Percentiles rank a stretch among this genome's conserved stretches.
Evolutionary conservation across 805 yeast genomes (phyloP).

Genomic region (Hagleromyces aurorensis): DNA sequence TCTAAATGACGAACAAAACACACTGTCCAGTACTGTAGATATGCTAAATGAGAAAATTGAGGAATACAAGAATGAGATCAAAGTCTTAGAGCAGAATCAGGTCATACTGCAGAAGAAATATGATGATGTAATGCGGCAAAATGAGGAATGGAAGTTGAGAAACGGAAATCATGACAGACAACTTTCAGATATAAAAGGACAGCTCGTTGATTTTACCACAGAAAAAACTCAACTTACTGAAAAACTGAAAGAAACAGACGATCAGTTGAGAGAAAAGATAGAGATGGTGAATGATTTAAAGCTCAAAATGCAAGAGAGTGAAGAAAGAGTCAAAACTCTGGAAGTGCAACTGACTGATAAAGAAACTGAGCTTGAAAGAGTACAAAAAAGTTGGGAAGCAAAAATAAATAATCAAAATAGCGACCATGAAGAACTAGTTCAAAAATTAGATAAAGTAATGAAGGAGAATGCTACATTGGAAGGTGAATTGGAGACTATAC

Average conservation of each 20-base stretch:
- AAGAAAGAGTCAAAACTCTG: conserved; percentile 1
- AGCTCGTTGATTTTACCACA: conserved; percentile 1
- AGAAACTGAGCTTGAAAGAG: conserved; percentile 3
- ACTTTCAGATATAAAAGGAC: background rate
- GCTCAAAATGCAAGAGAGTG: conserved; percentile 2
- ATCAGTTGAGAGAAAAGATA: conserved; percentile 2
- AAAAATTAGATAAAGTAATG: conserved; percentile 8
- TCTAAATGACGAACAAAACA: conserved; percentile 8
- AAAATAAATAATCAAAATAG: conserved; percentile 5
- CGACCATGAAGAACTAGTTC: conserved; percentile 6
- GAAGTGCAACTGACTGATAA: conserved; percentile 6
- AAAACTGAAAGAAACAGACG: conserved; percentile 1
- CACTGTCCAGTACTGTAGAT: conserved; percentile 8
- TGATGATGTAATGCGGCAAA: conserved; percentile 14
- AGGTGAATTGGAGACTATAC: conserved; percentile 4
- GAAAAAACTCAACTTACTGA: conserved; percentile 1
- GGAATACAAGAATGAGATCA: conserved; percentile 22
- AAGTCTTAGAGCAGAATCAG: conserved; percentile 25
- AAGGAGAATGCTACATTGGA: conserved; percentile 7
- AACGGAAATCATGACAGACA: conserved; percentile 2
- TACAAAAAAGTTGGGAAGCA: conserved; percentile 7
- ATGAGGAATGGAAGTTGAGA: conserved; percentile 8
- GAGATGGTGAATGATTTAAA: conserved; percentile 3
- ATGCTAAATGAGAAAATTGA: conserved; percentile 13
- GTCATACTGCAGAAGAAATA: conserved; percentile 22